Conservation (phyloP, 2,329 filamentous ascomycete genomes). For the Fusarium goolgardi region DNA sequence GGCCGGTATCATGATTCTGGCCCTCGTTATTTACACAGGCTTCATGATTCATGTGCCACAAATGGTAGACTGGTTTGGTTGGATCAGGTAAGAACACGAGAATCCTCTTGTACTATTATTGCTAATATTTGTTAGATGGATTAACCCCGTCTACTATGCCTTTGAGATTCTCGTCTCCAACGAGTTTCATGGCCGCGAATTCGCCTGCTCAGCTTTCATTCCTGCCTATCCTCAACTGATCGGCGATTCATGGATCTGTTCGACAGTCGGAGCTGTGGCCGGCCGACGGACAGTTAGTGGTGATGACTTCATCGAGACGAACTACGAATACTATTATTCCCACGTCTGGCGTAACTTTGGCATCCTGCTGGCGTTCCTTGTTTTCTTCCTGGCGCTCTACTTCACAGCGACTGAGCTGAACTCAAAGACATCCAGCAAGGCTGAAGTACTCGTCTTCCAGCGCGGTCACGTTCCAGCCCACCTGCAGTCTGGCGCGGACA, state of each 20-base stretch:
- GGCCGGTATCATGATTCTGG: conserved; percentile 66
- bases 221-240: conserved; percentile 59
- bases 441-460: conserved; percentile 76
- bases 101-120: fast-evolving
- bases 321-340: conserved; percentile 66
- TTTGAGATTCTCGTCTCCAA: conserved; percentile 80
- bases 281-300: conserved; percentile 68
- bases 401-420: conserved; percentile 73
- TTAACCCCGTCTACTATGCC: conserved; percentile 78
- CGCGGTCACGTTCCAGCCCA: conserved; percentile 63
- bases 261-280: conserved; percentile 64
- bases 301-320: conserved; percentile 67
- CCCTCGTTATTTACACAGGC: conserved; percentile 55
- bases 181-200: conserved; percentile 72
- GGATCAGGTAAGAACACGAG: conserved; percentile 55
- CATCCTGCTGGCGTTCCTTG: conserved; percentile 72
- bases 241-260: conserved; percentile 64
- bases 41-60: conserved; percentile 44
- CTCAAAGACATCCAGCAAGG: conserved; percentile 70
- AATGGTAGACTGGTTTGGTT: conserved; percentile 78
- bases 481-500: conserved; percentile 48
- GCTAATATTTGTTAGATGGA: conserved; percentile 67
- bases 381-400: conserved; percentile 73
- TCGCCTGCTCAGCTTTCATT: conserved; percentile 65
- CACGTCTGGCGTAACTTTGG: conserved; percentile 77